phyloP scores from a whole-genome alignment of 1,284 basidiomycete genomes.

The Moniliophthora roreri region DNA sequence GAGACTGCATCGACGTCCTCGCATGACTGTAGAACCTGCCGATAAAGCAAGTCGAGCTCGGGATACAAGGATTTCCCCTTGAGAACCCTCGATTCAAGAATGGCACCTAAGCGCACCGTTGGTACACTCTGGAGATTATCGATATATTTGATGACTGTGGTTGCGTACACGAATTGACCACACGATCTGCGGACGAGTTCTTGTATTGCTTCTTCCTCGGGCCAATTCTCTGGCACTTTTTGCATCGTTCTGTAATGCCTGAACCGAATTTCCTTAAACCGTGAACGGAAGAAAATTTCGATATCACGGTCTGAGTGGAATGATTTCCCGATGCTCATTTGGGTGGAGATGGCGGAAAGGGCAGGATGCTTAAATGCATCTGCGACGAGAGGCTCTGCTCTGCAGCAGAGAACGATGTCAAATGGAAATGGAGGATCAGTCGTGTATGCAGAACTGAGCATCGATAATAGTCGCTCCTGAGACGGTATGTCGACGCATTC shows the following conservation, averaged over 20 bases:
- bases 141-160: conserved; percentile 25
- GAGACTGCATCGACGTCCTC: no score
- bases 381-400: conserved; percentile 24
- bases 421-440: conserved; percentile 15
- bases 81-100: conserved; percentile 13
- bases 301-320: not conserved
- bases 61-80: not conserved
- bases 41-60: no score
- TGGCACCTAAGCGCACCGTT: conserved; percentile 21
- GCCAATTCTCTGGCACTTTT: conserved; percentile 16
- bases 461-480: no score
- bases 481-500: no score
- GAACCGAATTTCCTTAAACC: not conserved
- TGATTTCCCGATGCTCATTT: not conserved
- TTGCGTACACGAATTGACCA: conserved; percentile 26
- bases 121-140: conserved; percentile 21
- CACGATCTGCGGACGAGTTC: conserved; percentile 20
- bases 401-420: conserved; percentile 24
- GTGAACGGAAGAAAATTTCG: not conserved
- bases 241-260: not conserved
- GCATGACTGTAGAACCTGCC: no score
- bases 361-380: conserved; percentile 13
- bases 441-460: no score
- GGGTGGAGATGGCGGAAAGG: not conserved
- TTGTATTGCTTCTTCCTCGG: conserved; percentile 16